phyloP scores from a whole-genome alignment of 441 rosid genomes.

The Jatropha podagrica region DNA sequence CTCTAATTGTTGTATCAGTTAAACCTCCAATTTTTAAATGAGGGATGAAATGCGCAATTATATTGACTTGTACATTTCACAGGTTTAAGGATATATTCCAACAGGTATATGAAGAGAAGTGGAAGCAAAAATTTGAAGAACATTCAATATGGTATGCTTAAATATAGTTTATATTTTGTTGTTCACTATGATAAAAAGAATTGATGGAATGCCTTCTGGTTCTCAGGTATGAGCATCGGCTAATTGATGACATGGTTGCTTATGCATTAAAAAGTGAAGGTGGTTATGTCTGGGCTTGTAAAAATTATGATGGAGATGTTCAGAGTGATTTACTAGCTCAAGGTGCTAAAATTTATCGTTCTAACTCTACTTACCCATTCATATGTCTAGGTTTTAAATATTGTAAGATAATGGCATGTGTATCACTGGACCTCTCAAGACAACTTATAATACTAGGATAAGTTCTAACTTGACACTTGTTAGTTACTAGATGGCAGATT shows the following conservation, averaged over 20 bases:
- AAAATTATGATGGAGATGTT: conserved; percentile 97
- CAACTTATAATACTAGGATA: background rate
- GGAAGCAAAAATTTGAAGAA: conserved; percentile 89
- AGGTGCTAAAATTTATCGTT: conserved; percentile 42
- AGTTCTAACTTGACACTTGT: conserved; percentile 1
- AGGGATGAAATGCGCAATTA: conserved; percentile 3
- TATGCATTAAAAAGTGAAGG: conserved; percentile 96
- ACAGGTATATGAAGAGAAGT: conserved; percentile 82
- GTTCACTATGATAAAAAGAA: conserved; percentile 5
- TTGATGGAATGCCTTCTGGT: conserved; percentile 18
- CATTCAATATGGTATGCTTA: conserved; percentile 75
- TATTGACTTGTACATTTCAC: conserved; percentile 29
- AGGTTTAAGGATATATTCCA: conserved; percentile 97
- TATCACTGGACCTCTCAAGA: background rate
- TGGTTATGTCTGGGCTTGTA: conserved; percentile 99
- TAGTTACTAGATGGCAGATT: background rate
- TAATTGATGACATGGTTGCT: conserved; percentile 98
- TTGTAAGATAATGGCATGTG: background rate
- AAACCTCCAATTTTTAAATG: conserved; percentile 6
- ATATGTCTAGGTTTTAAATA: background rate
- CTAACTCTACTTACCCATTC: background rate
- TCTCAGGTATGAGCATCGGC: conserved; percentile 90
- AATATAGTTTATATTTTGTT: conserved; percentile 7
- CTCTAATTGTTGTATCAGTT: background rate
- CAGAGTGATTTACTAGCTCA: conserved; percentile 98